Evolutionary conservation across 805 yeast genomes (phyloP), one percentile per base, ranked within the genome.

Genomic region (Cyberlindnera mrakii): DNA sequence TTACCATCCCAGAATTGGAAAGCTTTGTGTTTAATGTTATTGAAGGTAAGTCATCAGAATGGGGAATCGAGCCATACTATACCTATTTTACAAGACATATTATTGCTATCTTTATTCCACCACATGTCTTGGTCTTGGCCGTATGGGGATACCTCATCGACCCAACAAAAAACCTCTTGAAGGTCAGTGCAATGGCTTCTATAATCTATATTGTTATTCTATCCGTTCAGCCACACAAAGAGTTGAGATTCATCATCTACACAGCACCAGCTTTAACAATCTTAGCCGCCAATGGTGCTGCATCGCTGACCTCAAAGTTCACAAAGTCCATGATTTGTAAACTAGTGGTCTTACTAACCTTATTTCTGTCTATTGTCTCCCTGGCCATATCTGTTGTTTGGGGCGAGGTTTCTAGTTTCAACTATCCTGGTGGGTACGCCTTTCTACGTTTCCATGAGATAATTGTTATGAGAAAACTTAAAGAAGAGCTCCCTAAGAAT

Each of bases 401-500:
- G 70, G 75, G 82, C 0, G 72, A 71, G 37, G 69, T 79, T 5
- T 87, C 96, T 1, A 71, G 83, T 39, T 67, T 67, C 60, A 91
- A 91, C 60, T 91, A 91, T 58, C 96, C 96, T 3, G 97, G 97
- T 11, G 97, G 96, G 0, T 70, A 64, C 1, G 96, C 96, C 0
- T 63, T 89, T 30, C 47, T 57, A 14, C 55, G 55, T 18, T 70
- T 85, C 45, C 84, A 87, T 53, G 52, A 67, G 9, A 58, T 66
- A 34, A 53, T 75, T 20, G 40, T 64, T 25, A 37, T 44, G 41
- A 38, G 8, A 46, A 47, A 31, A 14, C 10, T 42, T 14, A 32
- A 18, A 30, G 41, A 30, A 42, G 33, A 42, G 15, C 43, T 42
- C 6, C 37, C 42, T 5, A 44, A 57, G 20, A 46, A 59, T 4